Conservation (phyloP, 148 eudicot species). For the Rhododendron griersonianum region DNA sequence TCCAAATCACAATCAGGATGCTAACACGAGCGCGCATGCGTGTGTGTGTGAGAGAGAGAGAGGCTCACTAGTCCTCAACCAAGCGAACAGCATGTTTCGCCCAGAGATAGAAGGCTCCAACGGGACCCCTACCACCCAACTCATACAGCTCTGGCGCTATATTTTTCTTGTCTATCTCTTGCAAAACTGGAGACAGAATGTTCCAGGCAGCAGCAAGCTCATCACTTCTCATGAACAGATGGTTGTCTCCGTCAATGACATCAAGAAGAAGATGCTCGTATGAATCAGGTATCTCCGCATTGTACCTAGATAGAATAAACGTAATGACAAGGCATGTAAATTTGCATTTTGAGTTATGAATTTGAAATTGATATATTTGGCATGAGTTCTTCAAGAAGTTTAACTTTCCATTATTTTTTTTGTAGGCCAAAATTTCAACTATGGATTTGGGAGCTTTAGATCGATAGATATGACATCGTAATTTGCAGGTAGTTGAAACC, state of each 20-base stretch:
- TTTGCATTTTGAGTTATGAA: background rate
- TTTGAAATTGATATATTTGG: background rate
- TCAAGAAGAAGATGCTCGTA: constrained; percentile 34
- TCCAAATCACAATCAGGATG: background rate
- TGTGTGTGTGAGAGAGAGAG: background rate
- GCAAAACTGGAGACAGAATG: constrained; percentile 25
- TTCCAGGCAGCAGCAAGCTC: constrained; percentile 38
- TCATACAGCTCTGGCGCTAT: constrained; percentile 27
- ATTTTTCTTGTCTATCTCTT: constrained; percentile 26
- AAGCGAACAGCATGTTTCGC: constrained; percentile 30
- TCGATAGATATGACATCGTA: background rate
- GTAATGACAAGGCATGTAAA: background rate
- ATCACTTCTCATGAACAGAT: constrained; percentile 38
- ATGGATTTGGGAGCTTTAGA: background rate
- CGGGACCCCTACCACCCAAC: constrained; percentile 37
- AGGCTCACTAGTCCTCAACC: constrained; percentile 18
- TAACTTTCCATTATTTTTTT: background rate
- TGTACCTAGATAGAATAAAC: constrained; percentile 22
- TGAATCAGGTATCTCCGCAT: constrained; percentile 31
- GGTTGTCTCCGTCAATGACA: constrained; percentile 40
- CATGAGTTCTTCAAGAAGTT: background rate
- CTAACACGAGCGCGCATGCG: background rate
- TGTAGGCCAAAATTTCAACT: background rate
- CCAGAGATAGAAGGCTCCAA: constrained; percentile 36
- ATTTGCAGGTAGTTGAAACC: background rate